These are phyloP conservation scores for Juglanconis oblonga DNA, from an alignment of 2,329 filamentous ascomycete species.

Conservation along the genomic window DNA sequence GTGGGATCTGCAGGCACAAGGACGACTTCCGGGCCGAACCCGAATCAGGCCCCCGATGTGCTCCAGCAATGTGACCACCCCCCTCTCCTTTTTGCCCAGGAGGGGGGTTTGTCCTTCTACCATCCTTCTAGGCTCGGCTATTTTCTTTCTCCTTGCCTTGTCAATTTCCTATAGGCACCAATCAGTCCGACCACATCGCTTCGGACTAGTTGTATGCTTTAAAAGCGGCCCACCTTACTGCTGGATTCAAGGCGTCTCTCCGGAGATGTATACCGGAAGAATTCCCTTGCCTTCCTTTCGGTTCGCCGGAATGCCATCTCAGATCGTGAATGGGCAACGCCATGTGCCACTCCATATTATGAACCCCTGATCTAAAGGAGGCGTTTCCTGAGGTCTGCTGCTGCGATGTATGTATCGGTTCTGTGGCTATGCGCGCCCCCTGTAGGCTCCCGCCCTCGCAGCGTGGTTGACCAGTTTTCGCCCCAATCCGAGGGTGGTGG, in stretches of 20 bases:
- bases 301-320: not conserved
- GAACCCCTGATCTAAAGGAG: not conserved
- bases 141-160: not conserved
- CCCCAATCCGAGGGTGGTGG: not conserved
- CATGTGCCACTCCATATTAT: not conserved
- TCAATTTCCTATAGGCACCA: not conserved
- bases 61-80: not conserved
- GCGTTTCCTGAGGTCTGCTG: not conserved
- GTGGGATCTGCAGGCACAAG: not conserved
- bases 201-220: not conserved
- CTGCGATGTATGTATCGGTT: not conserved
- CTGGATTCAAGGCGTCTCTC: not conserved
- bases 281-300: not conserved
- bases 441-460: not conserved
- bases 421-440: not conserved
- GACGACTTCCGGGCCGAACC: constrained; percentile 5
- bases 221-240: not conserved
- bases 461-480: not conserved
- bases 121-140: not conserved
- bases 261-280: not conserved
- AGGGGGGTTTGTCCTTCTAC: no score
- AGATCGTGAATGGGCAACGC: not conserved
- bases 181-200: not conserved
- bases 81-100: not conserved
- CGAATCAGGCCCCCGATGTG: not conserved